Evolutionary conservation across 805 yeast species (phyloP), one percentile per base, ranked within the genome.

Genomic region (Yarrowia sp.): DNA sequence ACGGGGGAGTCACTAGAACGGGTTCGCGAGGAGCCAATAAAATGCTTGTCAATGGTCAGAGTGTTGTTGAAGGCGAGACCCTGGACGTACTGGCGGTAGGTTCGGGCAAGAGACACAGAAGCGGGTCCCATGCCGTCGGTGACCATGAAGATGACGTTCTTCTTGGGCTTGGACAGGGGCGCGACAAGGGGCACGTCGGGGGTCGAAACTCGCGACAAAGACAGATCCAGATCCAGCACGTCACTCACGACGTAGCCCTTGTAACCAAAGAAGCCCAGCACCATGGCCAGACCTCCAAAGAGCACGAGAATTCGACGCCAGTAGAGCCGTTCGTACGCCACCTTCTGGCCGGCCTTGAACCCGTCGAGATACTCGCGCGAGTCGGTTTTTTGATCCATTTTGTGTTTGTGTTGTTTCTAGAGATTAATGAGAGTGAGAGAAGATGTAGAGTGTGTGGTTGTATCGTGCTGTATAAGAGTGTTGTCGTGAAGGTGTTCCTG

Each of bases 61-160:
- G 83, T 75, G 69, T 87, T 88, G 68, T 83, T 82, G 48, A 81
- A 75, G 3, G 82, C 75, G 64, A 89, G 79, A 6, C 74, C 73
- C 66, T 85, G 86, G 64, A 85, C 76, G 71, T 75, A 78, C 73
- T 91, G 96, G 66, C 82, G 82, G 78, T 83, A 92, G 22, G 89
- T 84, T 67, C 97, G 82, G 1, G 97, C 86, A 73, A 91, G 76
- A 2, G 95, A 87, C 66, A 91, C 76, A 1, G 96, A 87, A 0
- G 96, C 88, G 3, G 97, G 97, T 0, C 97, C 97, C 88, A 91
- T 90, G n/a, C 97, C 97, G 75, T 91, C 97, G 3, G 96, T 87
- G 33, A 91, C 96, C 83, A 91, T 85, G 79, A 91, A 90, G 62
- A 91, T 88, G 65, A 92, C 82, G 71, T 91, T 91, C 71, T 84